These are phyloP conservation scores for Pythium periplocum DNA, from an alignment of 352 stramenopile species.

Conservation along the genomic window DNA sequence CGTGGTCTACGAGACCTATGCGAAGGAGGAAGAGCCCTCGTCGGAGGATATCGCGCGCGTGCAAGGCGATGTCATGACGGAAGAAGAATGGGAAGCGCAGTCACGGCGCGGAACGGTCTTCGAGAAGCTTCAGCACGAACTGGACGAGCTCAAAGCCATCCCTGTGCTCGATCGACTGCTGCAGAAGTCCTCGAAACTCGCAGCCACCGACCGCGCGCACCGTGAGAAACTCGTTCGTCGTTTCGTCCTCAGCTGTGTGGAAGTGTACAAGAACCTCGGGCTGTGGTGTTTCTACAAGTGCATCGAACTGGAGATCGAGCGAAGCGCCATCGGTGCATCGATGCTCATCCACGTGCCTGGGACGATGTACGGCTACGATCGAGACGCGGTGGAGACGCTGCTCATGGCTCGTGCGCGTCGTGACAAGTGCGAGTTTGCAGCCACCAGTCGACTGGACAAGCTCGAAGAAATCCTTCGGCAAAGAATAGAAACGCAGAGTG, in stretches of 20 bases:
- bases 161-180: constrained; percentile 16
- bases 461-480: constrained; percentile 52
- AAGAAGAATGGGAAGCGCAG: constrained; percentile 11
- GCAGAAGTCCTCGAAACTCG: constrained; percentile 15
- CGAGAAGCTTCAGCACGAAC: constrained; percentile 33
- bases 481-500: constrained; percentile 11
- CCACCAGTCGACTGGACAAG: constrained; percentile 49
- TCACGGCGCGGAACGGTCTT: constrained; percentile 13
- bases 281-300: constrained; percentile 75
- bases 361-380: constrained; percentile 53
- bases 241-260: constrained; percentile 51
- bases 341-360: constrained; percentile 43
- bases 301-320: constrained; percentile 67
- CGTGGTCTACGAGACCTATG: constrained; percentile 59
- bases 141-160: constrained; percentile 37
- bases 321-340: constrained; percentile 45
- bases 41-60: neutral
- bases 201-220: constrained; percentile 26
- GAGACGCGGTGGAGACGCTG: constrained; percentile 47
- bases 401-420: constrained; percentile 26
- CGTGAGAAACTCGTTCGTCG: constrained; percentile 45
- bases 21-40: constrained; percentile 11
- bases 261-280: constrained; percentile 56
- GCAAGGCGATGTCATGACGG: constrained; percentile 4
- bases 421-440: constrained; percentile 35